These are phyloP conservation scores for Leishmania tarentolae DNA, from an alignment of 208 protist species.

Conservation along the genomic window DNA sequence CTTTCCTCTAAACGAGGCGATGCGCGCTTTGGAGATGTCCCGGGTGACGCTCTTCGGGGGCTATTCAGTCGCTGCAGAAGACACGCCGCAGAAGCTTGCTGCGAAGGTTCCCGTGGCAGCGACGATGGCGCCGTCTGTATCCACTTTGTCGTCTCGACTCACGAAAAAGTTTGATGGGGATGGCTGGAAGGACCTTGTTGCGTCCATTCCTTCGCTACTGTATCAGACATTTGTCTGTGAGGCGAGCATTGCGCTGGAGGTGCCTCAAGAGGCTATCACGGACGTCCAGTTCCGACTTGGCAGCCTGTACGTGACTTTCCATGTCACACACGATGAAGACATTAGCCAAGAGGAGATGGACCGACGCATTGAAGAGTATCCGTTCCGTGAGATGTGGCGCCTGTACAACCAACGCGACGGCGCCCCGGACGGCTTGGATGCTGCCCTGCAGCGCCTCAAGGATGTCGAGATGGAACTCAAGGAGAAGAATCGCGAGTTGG, in stretches of 20 bases:
- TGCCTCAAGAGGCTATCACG: constrained; percentile 46
- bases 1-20: not conserved
- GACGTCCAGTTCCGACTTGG: constrained; percentile 68
- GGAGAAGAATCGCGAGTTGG: constrained; percentile 44
- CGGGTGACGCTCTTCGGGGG: constrained; percentile 25
- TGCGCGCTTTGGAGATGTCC: constrained; percentile 15
- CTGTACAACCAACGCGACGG: constrained; percentile 74
- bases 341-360: constrained; percentile 72
- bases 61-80: constrained; percentile 2
- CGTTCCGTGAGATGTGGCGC: constrained; percentile 82
- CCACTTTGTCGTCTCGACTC: constrained; percentile 35
- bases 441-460: constrained; percentile 54
- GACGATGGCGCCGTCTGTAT: not conserved
- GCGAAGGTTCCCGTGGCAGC: not conserved
- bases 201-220: constrained; percentile 37
- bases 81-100: constrained; percentile 5
- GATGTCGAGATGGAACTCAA: constrained; percentile 64
- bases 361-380: constrained; percentile 70
- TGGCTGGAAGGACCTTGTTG: constrained; percentile 64
- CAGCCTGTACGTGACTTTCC: constrained; percentile 86
- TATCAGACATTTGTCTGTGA: constrained; percentile 59
- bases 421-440: constrained; percentile 60
- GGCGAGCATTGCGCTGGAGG: constrained; percentile 48
- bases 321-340: constrained; percentile 81
- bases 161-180: constrained; percentile 81